Base-by-base conservation (phyloP, 352 stramenopile genomes). In the Phytopythium helicoides region DNA sequence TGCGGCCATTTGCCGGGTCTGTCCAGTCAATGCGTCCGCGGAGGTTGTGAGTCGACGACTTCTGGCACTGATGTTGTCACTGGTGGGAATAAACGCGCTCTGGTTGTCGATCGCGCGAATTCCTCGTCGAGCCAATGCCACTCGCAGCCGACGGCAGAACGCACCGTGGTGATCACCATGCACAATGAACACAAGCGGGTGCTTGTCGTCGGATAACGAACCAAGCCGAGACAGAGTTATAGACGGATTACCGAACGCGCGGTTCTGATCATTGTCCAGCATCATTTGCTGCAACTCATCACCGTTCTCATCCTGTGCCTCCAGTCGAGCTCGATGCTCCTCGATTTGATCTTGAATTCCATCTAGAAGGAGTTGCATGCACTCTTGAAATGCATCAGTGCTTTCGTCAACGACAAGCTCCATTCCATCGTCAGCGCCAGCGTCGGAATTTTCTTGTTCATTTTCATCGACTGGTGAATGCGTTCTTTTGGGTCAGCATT, bases 311-410 rank as follows among this genome's bases (percentile, higher is more conserved):
- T 81, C 62, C 1, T 71, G 76, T 14, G 78, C 59, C 48, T 64
- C 64, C 12, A 80, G 42, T 23, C 70, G 62, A 16, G 86, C 54
- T 18, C 83, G 78, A 26, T 89, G 79, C 56, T 91, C 77, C 56
- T 94, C 81, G 28, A 94, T 90, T 49, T 90, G 80, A 52, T 92
- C 83, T 35, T 88, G 81, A 39, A 94, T 87, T 11, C 83, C 83
- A 40, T 94, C 83, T 11, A 94, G 42, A 26, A 94, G 63, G 47
- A 92, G 62, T 21, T 69, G 73, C 47, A 94, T 66, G 28, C 71
- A 86, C 35, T 85, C 73, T 6, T 58, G 66, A 51, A 89, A 94
- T 18, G 66, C 67, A 6, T 87, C 79, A 11, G 88, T 68, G 10
- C 89, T 72, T 56, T 84, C 83, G 33, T 83, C 66, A 2, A 60